phyloP scores from a whole-genome alignment of 164 flowering plant genomes.

The Aristolochia contorta region DNA sequence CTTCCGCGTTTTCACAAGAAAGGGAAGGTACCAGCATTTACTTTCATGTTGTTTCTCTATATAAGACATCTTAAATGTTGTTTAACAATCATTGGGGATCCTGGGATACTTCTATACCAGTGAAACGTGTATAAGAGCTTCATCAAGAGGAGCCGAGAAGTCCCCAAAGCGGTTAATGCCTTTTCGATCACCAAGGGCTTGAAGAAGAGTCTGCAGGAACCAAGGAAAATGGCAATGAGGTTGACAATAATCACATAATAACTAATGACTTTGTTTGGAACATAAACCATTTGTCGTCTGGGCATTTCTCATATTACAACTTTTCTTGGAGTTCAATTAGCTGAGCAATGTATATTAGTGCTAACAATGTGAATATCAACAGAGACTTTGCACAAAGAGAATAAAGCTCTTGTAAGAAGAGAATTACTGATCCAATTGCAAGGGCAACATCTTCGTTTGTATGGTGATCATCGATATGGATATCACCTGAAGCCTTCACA shows the following conservation, averaged over 20 bases:
- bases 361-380: not conserved
- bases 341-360: not conserved
- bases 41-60: not conserved
- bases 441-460: constrained; percentile 99
- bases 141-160: constrained; percentile 96
- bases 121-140: constrained; percentile 81
- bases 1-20: too few relatives aligned
- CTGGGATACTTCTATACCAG: constrained; percentile 39
- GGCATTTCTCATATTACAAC: not conserved
- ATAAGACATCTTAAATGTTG: not conserved
- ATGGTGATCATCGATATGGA: constrained; percentile 96
- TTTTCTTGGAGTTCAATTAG: too few relatives aligned
- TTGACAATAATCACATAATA: too few relatives aligned
- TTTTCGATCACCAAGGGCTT: constrained; percentile 90
- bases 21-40: not conserved
- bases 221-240: constrained; percentile 1
- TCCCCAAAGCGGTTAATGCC: constrained; percentile 95
- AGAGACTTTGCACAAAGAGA: not conserved
- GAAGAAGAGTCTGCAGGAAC: constrained; percentile 55
- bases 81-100: not conserved
- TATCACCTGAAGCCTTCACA: constrained; percentile 82
- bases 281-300: too few relatives aligned
- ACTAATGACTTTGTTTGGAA: too few relatives aligned
- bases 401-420: not conserved
- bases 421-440: constrained; percentile 81